Conservation (phyloP, 2,329 filamentous ascomycete genomes). For the Aspergillus puulaauensis region DNA sequence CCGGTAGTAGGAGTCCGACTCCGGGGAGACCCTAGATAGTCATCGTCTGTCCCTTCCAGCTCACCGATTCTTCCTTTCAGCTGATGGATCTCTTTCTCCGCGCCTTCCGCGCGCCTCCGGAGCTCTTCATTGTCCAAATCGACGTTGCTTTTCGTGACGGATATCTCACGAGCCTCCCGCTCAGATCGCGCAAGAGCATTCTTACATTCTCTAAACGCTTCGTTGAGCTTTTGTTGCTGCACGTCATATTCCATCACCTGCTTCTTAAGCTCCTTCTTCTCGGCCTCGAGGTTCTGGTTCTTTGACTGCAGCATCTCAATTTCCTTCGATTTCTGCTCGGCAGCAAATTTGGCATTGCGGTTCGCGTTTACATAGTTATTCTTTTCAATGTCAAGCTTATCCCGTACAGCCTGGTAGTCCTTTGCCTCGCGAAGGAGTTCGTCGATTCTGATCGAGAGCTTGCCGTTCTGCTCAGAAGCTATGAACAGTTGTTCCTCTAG, state of each 20-base stretch:
- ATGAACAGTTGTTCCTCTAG: conserved; percentile 67
- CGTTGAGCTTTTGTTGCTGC: conserved; percentile 41
- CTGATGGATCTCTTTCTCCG: conserved; percentile 43
- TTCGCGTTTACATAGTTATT: conserved; percentile 47
- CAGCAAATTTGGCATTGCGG: conserved; percentile 47
- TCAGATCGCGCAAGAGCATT: conserved; percentile 48
- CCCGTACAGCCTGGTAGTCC: conserved; percentile 47
- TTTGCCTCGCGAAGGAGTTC: conserved; percentile 47
- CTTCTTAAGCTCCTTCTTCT: conserved; percentile 48
- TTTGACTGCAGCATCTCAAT: conserved; percentile 51
- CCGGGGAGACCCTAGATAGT: conserved; percentile 41
- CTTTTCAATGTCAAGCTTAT: conserved; percentile 51
- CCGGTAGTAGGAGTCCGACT: conserved; percentile 39
- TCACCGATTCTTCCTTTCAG: conserved; percentile 45
- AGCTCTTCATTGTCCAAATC: conserved; percentile 51
- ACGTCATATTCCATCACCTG: conserved; percentile 48
- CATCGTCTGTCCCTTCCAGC: conserved; percentile 42
- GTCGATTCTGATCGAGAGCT: conserved; percentile 47
- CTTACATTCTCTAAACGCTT: conserved; percentile 45
- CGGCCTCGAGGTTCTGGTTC: conserved; percentile 46
- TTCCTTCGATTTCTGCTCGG: conserved; percentile 50
- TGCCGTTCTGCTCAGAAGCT: conserved; percentile 45
- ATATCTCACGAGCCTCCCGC: conserved; percentile 49
- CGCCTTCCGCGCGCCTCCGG: conserved; percentile 42
- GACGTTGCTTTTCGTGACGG: conserved; percentile 48